Base-by-base conservation (phyloP, 257 asterid genomes). In the Coffea canephora region DNA sequence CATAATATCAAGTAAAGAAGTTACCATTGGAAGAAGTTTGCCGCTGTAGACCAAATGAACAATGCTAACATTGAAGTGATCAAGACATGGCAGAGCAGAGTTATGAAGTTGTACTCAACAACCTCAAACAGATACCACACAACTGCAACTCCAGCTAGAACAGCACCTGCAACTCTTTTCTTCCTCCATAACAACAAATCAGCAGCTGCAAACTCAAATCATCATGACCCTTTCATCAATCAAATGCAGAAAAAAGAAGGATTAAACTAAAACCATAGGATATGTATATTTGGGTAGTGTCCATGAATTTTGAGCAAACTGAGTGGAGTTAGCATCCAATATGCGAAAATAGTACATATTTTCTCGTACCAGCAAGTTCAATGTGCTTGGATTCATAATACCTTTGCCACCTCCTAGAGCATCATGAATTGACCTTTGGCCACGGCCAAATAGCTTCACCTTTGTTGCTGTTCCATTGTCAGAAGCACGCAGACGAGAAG, bases 371-470 rank as follows among this genome's bases (percentile, higher is more conserved):
- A 8, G 52, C 21, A 23, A 19, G 11, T 18, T 55, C 70, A 75
- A 36, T 72, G 64, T 73, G 65, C 77, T 27, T 27, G 77, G 65
- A 46, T 71, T 8, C 0, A 66, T 65, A 12, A 19, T 86, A 89
- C 94, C 90, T 89, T 55, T 87, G 67, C 94, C 91, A 72, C 88
- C 92, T 62, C 94, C 94, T 12, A 89, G 80, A 83, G 85, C 85
- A 54, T 86, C 81, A 81, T 87, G 90, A 61, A 87, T 62, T 8
- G 94, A 84, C 83, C 81, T 87, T 77, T 89, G 81, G 59, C 90
- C 73, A 46, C 79, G 79, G 46, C 90, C 90, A 25, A 90, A 83
- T n/a, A 87, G 74, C 67, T 84, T 87, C 71, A 81, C 46, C 75
- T 77, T 70, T 19, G 81, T 71, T 46, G 21, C 52, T 7, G 61